Evolutionary conservation across 2,329 filamentous ascomycete species (phyloP).

Genomic region (Rutstroemia sp.): DNA sequence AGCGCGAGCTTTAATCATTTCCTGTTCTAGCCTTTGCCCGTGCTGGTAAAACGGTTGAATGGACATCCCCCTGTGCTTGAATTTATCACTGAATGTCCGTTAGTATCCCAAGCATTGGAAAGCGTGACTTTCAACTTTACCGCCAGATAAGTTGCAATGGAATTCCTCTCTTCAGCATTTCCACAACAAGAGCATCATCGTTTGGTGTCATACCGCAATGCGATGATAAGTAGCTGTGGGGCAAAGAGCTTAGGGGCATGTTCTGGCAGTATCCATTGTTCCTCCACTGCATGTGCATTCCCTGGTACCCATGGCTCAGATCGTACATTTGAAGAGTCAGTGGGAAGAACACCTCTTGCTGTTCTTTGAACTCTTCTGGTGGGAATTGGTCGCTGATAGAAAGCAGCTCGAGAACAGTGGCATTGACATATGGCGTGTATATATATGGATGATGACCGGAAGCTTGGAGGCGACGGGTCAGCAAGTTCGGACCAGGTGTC

Average conservation of each 20-base stretch:
- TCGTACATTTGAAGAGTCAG: conserved; percentile 3
- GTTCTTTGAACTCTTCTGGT: neutral
- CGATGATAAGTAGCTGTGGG: neutral
- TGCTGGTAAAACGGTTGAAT: neutral
- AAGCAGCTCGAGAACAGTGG: neutral
- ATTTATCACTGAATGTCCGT: neutral
- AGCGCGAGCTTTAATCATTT: neutral
- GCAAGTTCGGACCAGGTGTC: neutral
- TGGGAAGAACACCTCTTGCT: conserved; percentile 3
- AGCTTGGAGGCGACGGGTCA: conserved; percentile 3
- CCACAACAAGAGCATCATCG: conserved; percentile 1
- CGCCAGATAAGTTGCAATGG: conserved; percentile 5
- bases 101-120: neutral
- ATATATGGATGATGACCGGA: conserved; percentile 7
- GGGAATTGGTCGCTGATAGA: neutral
- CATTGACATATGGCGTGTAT: conserved; percentile 5
- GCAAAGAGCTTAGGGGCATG: neutral
- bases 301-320: neutral
- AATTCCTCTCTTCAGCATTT: neutral
- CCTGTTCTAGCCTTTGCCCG: conserved; percentile 3
- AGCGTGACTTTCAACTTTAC: neutral
- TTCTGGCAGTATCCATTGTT: conserved; percentile 1
- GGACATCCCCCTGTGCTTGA: conserved; percentile 4
- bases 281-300: conserved; percentile 1
- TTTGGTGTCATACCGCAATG: conserved; percentile 3